Percentiles rank a stretch among this genome's conserved stretches.
Evolutionary conservation across 331 rosid species (phyloP).

Genomic region (Quercus tomentella): DNA sequence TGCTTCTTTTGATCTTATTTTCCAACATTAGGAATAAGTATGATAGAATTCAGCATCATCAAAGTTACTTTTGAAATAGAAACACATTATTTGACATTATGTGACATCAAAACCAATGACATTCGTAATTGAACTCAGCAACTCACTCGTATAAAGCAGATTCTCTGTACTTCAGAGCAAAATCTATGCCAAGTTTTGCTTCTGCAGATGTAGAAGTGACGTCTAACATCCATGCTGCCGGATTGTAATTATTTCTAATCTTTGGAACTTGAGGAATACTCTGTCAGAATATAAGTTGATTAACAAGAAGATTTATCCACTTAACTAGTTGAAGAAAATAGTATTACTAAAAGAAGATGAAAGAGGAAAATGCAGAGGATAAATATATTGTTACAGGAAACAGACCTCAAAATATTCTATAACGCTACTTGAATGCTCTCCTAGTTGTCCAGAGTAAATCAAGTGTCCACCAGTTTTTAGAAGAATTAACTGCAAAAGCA

Average conservation of each 20-base stretch:
- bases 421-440: conserved; percentile 43
- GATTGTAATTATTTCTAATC: conserved; percentile 49
- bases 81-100: not conserved
- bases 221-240: conserved; percentile 62
- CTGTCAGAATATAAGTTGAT: conserved; percentile 8
- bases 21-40: no score
- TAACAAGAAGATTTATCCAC: not conserved
- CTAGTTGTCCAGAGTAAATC: conserved; percentile 54
- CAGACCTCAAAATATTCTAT: conserved; percentile 61
- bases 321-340: not conserved
- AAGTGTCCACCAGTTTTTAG: conserved; percentile 57
- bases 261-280: conserved; percentile 39
- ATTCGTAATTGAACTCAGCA: not conserved
- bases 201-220: conserved; percentile 50
- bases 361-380: not conserved
- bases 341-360: not conserved
- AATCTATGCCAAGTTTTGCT: conserved; percentile 44
- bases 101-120: not conserved
- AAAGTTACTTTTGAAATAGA: not conserved
- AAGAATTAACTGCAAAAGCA: conserved; percentile 39
- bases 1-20: no score
- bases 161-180: conserved; percentile 45
- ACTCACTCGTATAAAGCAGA: conserved; percentile 45
- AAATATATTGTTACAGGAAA: not conserved
- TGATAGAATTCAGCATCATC: no score